Percentiles rank a stretch among this genome's conserved stretches.
Conservation (phyloP, 805 yeast genomes). For the Kuraishia hungarica region DNA sequence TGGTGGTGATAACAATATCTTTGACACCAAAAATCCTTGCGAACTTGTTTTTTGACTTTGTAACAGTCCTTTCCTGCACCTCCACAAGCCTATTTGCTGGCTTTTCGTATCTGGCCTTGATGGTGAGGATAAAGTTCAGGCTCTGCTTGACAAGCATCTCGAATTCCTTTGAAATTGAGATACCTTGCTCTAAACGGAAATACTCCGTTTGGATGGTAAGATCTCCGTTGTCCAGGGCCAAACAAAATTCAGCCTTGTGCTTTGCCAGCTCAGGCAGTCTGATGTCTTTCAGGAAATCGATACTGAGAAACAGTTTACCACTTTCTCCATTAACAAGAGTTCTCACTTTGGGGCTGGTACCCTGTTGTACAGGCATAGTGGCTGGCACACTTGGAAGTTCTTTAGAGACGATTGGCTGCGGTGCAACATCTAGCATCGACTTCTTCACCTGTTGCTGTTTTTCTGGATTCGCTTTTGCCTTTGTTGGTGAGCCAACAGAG, state of each 20-base stretch:
- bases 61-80: constrained; percentile 41
- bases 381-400: neutral
- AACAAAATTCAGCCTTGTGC: constrained; percentile 39
- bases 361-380: neutral
- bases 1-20: constrained; percentile 39
- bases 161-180: constrained; percentile 61
- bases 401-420: neutral
- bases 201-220: constrained; percentile 60
- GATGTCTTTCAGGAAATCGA: constrained; percentile 36
- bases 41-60: constrained; percentile 20
- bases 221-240: constrained; percentile 71
- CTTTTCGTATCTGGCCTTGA: constrained; percentile 55
- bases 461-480: neutral
- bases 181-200: constrained; percentile 23
- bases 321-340: constrained; percentile 19
- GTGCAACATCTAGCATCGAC: neutral
- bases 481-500: neutral
- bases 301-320: constrained; percentile 47
- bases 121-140: constrained; percentile 60
- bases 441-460: neutral
- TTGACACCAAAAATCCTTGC: constrained; percentile 26
- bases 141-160: constrained; percentile 59
- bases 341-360: neutral
- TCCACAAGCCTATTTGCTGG: constrained; percentile 46
- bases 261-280: constrained; percentile 35